These are phyloP conservation scores for Rhizopus arrhizus DNA, from an alignment of 371 early-diverging fungal genomes.

Conservation along the genomic window DNA sequence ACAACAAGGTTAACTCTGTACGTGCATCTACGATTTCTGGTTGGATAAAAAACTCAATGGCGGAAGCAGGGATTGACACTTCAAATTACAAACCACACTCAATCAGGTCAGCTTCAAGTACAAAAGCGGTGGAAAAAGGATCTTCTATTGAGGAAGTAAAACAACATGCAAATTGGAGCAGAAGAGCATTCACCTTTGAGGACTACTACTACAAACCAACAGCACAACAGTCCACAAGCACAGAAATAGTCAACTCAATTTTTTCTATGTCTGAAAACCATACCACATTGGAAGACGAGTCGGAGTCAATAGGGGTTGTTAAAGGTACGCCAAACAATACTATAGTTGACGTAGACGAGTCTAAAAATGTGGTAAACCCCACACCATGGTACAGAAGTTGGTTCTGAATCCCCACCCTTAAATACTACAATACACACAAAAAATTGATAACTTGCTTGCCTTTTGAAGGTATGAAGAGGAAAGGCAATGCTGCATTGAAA, in stretches of 20 bases:
- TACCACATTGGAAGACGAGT: too few relatives aligned
- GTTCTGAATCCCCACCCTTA: background rate
- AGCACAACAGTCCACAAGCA: background rate
- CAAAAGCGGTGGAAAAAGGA: constrained; percentile 7
- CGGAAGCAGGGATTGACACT: background rate
- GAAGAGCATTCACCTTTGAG: background rate
- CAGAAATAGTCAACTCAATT: constrained; percentile 7
- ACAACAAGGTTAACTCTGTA: background rate
- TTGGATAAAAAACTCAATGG: background rate
- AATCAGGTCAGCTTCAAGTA: constrained; percentile 4
- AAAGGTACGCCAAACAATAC: too few relatives aligned
- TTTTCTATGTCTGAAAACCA: constrained; percentile 1
- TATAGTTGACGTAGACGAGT: too few relatives aligned
- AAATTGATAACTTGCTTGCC: background rate
- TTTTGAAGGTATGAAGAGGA: constrained; percentile 8
- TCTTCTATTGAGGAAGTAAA: constrained; percentile 6
- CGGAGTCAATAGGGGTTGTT: too few relatives aligned
- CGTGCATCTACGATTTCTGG: background rate
- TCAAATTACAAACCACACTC: constrained; percentile 5
- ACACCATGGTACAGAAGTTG: constrained; percentile 6
- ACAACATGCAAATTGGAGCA: constrained; percentile 16
- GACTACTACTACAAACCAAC: constrained; percentile 5
- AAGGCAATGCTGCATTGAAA: constrained; percentile 4
- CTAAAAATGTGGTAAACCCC: constrained; percentile 14
- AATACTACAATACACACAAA: background rate